A percentile compares a stretch with the other conserved stretches of the same genome.
phyloP scores from a whole-genome alignment of 331 rosid species.

The Phaseolus coccineus region DNA sequence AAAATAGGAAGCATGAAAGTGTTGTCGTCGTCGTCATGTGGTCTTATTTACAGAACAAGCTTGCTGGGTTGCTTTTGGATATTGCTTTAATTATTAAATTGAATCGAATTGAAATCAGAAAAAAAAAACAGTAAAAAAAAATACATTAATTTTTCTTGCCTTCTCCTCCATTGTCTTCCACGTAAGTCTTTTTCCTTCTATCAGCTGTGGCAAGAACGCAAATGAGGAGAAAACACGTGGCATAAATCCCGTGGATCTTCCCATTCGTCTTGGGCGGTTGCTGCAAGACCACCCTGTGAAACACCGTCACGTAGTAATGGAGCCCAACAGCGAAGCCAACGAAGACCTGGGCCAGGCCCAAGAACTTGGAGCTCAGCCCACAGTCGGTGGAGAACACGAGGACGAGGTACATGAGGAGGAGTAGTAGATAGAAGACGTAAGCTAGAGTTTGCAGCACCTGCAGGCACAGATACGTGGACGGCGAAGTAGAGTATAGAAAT shows the following conservation, averaged over 20 bases:
- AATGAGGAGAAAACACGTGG: constrained; percentile 69
- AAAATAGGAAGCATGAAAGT: constrained; percentile 4
- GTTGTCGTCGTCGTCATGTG: neutral
- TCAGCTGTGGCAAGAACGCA: constrained; percentile 63
- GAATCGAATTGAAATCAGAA: constrained; percentile 23
- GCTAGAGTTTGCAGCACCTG: constrained; percentile 87
- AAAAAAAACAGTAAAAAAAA: neutral
- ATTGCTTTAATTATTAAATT: constrained; percentile 12
- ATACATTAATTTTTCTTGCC: constrained; percentile 64
- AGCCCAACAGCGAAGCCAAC: constrained; percentile 79
- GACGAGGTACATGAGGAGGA: constrained; percentile 76
- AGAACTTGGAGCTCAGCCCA: constrained; percentile 66
- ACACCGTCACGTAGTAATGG: constrained; percentile 89
- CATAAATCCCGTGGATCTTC: constrained; percentile 87
- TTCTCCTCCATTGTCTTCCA: constrained; percentile 81
- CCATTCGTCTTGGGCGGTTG: constrained; percentile 86
- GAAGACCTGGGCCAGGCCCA: constrained; percentile 74
- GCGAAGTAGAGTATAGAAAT: constrained; percentile 83
- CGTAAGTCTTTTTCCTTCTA: constrained; percentile 77
- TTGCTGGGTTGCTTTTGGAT: neutral
- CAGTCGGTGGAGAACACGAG: constrained; percentile 75
- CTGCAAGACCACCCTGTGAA: constrained; percentile 72
- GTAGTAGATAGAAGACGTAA: constrained; percentile 68
- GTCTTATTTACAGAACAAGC: constrained; percentile 22
- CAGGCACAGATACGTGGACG: constrained; percentile 71